phyloP scores from a whole-genome alignment of 176 grass and related monocot genomes.

The Neostapfia colusana region DNA sequence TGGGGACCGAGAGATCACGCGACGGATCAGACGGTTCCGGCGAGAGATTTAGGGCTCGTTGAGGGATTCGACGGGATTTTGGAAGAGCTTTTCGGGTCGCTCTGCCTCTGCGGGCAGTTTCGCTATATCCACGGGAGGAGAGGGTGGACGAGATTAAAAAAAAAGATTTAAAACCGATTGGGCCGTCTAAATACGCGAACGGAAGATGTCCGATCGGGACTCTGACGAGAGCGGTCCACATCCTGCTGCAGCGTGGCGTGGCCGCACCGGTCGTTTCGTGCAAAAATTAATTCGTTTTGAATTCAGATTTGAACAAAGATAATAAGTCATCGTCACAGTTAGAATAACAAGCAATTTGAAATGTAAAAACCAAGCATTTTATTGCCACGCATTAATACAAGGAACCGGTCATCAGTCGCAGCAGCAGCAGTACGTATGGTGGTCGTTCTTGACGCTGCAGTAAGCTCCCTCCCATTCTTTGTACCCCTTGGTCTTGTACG shows the following conservation, averaged over 20 bases:
- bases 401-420: too few species aligned
- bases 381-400: too few species aligned
- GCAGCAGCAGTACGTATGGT: too few species aligned
- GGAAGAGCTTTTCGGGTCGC: slow-evolving; percentile 36
- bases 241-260: not conserved
- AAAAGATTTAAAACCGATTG: slow-evolving; percentile 6
- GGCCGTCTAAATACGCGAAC: slow-evolving; percentile 12
- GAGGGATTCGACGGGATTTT: slow-evolving; percentile 38
- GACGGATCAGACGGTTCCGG: slow-evolving; percentile 12
- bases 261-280: not conserved
- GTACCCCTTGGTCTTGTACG: too few species aligned
- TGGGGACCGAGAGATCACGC: slow-evolving; percentile 23
- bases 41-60: slow-evolving; percentile 28
- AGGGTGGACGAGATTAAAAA: slow-evolving; percentile 34
- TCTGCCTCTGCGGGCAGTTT: slow-evolving; percentile 5
- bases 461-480: too few species aligned
- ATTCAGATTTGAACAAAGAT: not conserved
- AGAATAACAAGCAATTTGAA: too few species aligned
- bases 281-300: not conserved
- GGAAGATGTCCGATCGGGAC: not conserved
- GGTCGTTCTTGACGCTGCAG: too few species aligned
- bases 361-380: too few species aligned
- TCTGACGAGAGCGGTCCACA: not conserved
- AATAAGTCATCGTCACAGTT: too few species aligned
- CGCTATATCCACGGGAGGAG: slow-evolving; percentile 23